A percentile compares a stretch with the other conserved stretches of the same genome.
phyloP scores from a whole-genome alignment of 495 filamentous ascomycete species.

The Penicillium fimorum region DNA sequence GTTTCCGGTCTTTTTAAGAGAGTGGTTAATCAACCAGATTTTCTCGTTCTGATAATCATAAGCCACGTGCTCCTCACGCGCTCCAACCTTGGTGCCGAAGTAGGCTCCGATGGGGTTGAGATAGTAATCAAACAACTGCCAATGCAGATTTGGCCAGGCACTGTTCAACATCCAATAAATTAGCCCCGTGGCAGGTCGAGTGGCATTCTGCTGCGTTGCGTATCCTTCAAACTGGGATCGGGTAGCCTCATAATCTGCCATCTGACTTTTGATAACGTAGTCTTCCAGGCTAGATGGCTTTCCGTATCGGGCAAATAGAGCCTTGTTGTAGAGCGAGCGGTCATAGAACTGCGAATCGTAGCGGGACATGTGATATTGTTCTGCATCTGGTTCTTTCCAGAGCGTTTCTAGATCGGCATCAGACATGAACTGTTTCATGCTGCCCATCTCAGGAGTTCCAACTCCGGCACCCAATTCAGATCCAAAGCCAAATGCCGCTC shows the following conservation, averaged over 20 bases:
- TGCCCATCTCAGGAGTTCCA: conserved; percentile 57
- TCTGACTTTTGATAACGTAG: conserved; percentile 54
- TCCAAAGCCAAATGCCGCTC: conserved; percentile 62
- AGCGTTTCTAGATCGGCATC: conserved; percentile 49
- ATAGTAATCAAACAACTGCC: conserved; percentile 67
- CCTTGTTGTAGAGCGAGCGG: conserved; percentile 57
- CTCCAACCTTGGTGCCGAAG: conserved; percentile 57
- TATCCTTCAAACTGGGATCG: conserved; percentile 60
- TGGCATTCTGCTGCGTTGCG: conserved; percentile 48
- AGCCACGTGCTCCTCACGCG: conserved; percentile 54
- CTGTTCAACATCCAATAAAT: conserved; percentile 72
- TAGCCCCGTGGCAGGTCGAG: conserved; percentile 55
- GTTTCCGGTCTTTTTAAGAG: conserved; percentile 38
- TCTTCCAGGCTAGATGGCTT: conserved; percentile 51
- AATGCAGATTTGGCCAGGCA: conserved; percentile 64
- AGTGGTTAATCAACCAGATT: conserved; percentile 58
- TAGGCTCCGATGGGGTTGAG: conserved; percentile 56
- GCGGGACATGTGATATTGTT: conserved; percentile 59
- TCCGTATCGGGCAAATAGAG: conserved; percentile 53
- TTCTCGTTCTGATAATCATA: conserved; percentile 49
- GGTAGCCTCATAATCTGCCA: conserved; percentile 64
- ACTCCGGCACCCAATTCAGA: conserved; percentile 61
- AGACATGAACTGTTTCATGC: conserved; percentile 54
- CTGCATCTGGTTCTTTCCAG: conserved; percentile 54
- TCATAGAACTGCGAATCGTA: conserved; percentile 52